Conservation (phyloP, 768 basidiomycete species). For the Dioszegia aurantiaca region DNA sequence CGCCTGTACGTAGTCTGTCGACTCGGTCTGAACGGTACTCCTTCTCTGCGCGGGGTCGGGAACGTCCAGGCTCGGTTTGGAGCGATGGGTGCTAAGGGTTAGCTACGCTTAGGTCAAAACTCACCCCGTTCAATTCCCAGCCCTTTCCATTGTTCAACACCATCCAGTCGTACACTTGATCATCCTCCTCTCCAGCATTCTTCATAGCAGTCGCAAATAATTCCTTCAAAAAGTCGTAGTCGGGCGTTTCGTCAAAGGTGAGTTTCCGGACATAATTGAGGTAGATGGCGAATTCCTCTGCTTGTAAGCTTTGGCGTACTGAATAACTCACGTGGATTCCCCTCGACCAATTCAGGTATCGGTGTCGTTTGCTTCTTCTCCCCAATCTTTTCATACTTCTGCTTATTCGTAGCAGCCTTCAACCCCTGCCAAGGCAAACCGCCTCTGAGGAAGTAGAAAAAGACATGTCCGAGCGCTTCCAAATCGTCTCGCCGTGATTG, state of each 20-base stretch:
- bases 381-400: constrained; percentile 99
- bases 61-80: constrained; percentile 39
- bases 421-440: constrained; percentile 98
- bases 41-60: constrained; percentile 43
- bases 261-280: constrained; percentile 98
- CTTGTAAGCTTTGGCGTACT: not conserved
- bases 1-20: constrained; percentile 39
- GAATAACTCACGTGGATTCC: constrained; percentile 62
- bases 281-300: constrained; percentile 98
- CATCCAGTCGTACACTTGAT: constrained; percentile 97
- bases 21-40: constrained; percentile 42
- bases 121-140: constrained; percentile 79
- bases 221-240: constrained; percentile 96
- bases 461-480: constrained; percentile 98
- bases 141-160: constrained; percentile 85
- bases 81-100: constrained; percentile 29
- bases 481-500: constrained; percentile 90
- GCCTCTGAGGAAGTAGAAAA: constrained; percentile 98
- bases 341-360: constrained; percentile 94
- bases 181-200: constrained; percentile 83
- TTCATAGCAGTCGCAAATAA: constrained; percentile 91
- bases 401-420: constrained; percentile 99
- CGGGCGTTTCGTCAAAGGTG: constrained; percentile 97
- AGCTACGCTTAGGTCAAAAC: constrained; percentile 44
- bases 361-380: constrained; percentile 98